Evolutionary conservation across 108 stramenopile genomes (phyloP), one percentile per base, ranked within the genome.

Genomic region (Skeletonema potamos): DNA sequence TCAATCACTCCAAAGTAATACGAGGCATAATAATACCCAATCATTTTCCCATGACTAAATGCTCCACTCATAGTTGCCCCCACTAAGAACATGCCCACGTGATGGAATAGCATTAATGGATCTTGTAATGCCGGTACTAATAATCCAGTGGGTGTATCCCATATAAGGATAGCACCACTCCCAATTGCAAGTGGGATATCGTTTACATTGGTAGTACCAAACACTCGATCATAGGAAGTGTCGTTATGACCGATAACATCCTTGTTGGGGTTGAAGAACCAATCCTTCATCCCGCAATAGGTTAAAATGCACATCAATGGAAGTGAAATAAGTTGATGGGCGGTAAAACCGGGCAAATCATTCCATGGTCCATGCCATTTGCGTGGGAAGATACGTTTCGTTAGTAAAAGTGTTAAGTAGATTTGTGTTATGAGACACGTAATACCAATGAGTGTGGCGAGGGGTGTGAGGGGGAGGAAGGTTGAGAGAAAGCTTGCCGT

Each of bases 1-100:
- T 90, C 89, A 59, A 90, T 82, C 11, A 85, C 82, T 9, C 89
- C 89, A 66, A 88, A 85, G 70, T 85, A 90, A 65, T 87, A 85
- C 6, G 84, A 82, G 20, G 75, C 82, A 44, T 87, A 86, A 60
- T 86, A 84, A 44, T 78, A 63, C 18, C 81, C 85, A 39, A 85
- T 72, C 43, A 74, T 66, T 44, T 62, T 71, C 1, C 70, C 68
- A 41, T 44, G 20, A 7, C 63, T 76, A 63, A 73, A 83, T 15
- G 58, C 13, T n/a, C 88, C 88, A 33, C 74, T 43, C 30, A 73
- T 81, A 12, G 76, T 64, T 10, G 68, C 70, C 7, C 85, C 78
- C 10, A 87, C 86, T 22, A 74, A 44, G 17, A 82, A 68, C 81
- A 86, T 85, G 9, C 86, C 89, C 13, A 87, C 54, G 33, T 89